Evolutionary conservation across 805 yeast species (phyloP), one percentile per base, ranked within the genome.

Genomic region (Yamadazyma olivae): DNA sequence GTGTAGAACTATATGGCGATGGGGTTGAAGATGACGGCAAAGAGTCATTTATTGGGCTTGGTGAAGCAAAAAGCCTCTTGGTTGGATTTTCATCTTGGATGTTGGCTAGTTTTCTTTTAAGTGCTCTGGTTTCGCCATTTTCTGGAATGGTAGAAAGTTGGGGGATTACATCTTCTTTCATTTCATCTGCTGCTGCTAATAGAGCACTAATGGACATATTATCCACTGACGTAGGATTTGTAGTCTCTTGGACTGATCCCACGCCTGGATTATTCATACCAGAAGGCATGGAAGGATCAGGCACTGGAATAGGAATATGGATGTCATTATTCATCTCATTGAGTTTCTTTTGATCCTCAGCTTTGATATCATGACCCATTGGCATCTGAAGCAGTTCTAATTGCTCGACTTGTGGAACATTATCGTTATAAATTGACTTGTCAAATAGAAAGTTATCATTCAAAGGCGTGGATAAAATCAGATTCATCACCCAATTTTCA

Each of bases 1-100:
- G 26, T 7, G 27, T 17, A 14, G 19, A 35, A 31, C n/a, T 34
- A 32, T 20, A 44, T 3, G 48, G 44, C 3, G 46, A 38, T 7
- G 48, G 31, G 4, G 44, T 13, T 6, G 46, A 18, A 3, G 48
- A 34, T 4, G 48, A 40, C 9, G 48, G 49, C 8, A 47, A 33
- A 6, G 51, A 43, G 23, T 47, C 51, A 29, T 47, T 47, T 15
- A 46, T 8, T 7, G 30, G 30, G 13, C 20, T 27, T 17, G 18
- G 6, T 7, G 15, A 13, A 6, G 7, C 6, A 10, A 20, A 20
- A 20, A 20, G 10, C 28, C 28, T 7, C 17, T 25, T 25, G 24
- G 10, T 21, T 6, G 28, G 28, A 10, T 20, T 20, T n/a, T 25
- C 28, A 7, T 25, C 28, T 12, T 21, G 24, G 12, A 25, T 25